These are phyloP conservation scores for Plantago ovata DNA, from an alignment of 257 asterid species.

Conservation along the genomic window DNA sequence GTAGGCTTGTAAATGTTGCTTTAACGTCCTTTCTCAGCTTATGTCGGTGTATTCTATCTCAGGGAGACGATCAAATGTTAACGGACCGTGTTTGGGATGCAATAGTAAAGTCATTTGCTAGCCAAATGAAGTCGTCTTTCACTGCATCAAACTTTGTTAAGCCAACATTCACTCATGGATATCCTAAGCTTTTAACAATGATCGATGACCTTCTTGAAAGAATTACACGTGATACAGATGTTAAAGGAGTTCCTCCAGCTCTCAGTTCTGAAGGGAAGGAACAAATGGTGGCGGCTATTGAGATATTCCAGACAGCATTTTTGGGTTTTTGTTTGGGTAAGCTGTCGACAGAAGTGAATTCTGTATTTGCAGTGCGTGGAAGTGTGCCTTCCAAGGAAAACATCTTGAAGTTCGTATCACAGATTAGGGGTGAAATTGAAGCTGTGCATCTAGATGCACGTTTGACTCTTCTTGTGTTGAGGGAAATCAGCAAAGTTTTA, in stretches of 20 bases:
- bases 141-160: slow-evolving; percentile 94
- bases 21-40: slow-evolving; percentile 15
- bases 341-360: slow-evolving; percentile 77
- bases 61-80: slow-evolving; percentile 89
- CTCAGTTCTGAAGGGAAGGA: slow-evolving; percentile 79
- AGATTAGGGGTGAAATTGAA: slow-evolving; percentile 92
- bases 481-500: slow-evolving; percentile 76
- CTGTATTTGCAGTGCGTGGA: slow-evolving; percentile 89
- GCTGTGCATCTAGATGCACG: slow-evolving; percentile 86
- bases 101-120: slow-evolving; percentile 78
- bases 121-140: slow-evolving; percentile 92
- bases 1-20: neutral
- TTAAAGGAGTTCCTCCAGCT: slow-evolving; percentile 95
- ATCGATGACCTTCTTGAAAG: slow-evolving; percentile 86
- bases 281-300: slow-evolving; percentile 72
- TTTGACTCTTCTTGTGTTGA: slow-evolving; percentile 83
- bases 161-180: slow-evolving; percentile 85
- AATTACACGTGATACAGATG: slow-evolving; percentile 97
- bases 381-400: slow-evolving; percentile 83
- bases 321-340: slow-evolving; percentile 71
- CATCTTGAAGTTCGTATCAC: slow-evolving; percentile 58
- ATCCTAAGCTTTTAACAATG: slow-evolving; percentile 83
- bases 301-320: slow-evolving; percentile 76
- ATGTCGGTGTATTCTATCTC: slow-evolving; percentile 26
- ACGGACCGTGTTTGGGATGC: slow-evolving; percentile 97